Percentiles rank a stretch among this genome's conserved stretches.
Evolutionary conservation across 108 stramenopile species (phyloP).

Genomic region (Epithemia pelagica): DNA sequence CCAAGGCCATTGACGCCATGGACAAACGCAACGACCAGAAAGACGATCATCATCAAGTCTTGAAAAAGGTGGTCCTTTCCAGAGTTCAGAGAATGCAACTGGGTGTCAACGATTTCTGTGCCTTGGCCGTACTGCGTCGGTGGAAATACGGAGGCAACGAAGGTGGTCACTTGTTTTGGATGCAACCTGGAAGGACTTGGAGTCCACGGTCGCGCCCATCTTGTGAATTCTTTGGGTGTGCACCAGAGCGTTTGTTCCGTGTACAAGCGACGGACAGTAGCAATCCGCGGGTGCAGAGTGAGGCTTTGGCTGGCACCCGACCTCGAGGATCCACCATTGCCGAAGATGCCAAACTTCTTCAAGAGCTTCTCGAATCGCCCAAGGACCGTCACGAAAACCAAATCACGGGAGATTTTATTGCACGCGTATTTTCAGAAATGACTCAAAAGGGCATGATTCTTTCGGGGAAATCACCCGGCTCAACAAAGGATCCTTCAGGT

Average conservation of each 20-base stretch:
- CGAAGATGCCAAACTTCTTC: constrained; percentile 54
- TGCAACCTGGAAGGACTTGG: constrained; percentile 35
- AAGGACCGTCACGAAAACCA: constrained; percentile 77
- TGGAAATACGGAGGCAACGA: constrained; percentile 64
- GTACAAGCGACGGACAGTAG: constrained; percentile 19
- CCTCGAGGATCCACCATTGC: constrained; percentile 62
- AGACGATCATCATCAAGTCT: not conserved
- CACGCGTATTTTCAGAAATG: constrained; percentile 37
- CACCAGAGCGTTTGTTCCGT: constrained; percentile 76
- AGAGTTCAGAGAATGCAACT: constrained; percentile 53
- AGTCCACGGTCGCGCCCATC: not conserved
- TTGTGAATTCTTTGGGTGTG: constrained; percentile 72
- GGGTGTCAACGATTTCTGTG: constrained; percentile 20
- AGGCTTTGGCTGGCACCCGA: constrained; percentile 82
- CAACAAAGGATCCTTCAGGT: not conserved
- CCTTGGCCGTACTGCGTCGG: constrained; percentile 56
- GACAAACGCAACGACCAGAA: not conserved
- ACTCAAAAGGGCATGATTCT: constrained; percentile 35
- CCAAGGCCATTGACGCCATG: constrained; percentile 43
- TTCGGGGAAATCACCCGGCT: not conserved
- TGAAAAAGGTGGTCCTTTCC: constrained; percentile 70
- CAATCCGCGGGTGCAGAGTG: constrained; percentile 23
- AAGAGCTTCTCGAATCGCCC: constrained; percentile 54
- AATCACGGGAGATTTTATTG: constrained; percentile 69
- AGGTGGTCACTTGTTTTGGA: constrained; percentile 70